These are phyloP conservation scores for Metschnikowia borealis DNA, from an alignment of 805 yeast species.

Conservation along the genomic window DNA sequence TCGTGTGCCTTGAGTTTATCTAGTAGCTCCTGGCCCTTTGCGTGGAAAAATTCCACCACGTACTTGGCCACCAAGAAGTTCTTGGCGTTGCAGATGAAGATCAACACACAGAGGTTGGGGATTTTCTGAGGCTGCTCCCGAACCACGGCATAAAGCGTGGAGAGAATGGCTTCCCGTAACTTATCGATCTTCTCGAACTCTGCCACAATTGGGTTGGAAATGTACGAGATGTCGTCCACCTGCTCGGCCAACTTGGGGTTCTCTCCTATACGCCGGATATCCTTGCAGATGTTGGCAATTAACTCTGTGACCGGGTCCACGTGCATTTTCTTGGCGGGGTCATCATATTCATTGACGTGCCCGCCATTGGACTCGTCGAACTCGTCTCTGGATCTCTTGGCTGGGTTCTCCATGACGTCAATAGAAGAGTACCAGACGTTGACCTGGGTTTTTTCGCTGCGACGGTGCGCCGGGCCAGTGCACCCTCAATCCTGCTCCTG, in stretches of 20 bases:
- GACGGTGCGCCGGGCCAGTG: not conserved
- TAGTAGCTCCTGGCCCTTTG: slow-evolving; percentile 55
- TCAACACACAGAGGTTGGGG: slow-evolving; percentile 62
- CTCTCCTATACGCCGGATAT: slow-evolving; percentile 42
- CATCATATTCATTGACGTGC: slow-evolving; percentile 13
- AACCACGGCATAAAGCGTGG: slow-evolving; percentile 63
- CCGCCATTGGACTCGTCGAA: slow-evolving; percentile 20
- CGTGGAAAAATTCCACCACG: slow-evolving; percentile 65
- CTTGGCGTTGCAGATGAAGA: slow-evolving; percentile 61
- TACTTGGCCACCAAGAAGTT: slow-evolving; percentile 64
- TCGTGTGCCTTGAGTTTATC: slow-evolving; percentile 23
- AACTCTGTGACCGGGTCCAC: slow-evolving; percentile 40
- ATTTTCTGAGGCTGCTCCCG: slow-evolving; percentile 91
- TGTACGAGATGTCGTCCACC: slow-evolving; percentile 55
- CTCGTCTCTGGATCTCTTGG: slow-evolving; percentile 20
- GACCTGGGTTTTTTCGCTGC: slow-evolving; percentile 2
- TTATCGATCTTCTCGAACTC: slow-evolving; percentile 61
- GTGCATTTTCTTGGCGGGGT: slow-evolving; percentile 32
- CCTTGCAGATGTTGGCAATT: slow-evolving; percentile 42
- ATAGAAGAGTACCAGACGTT: not conserved
- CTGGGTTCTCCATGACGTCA: slow-evolving; percentile 15
- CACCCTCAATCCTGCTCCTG: not conserved
- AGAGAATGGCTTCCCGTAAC: slow-evolving; percentile 55
- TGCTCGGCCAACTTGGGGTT: slow-evolving; percentile 36
- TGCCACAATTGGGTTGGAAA: slow-evolving; percentile 61